Percentiles rank a stretch among this genome's conserved stretches.
These are phyloP conservation scores for Kodamaea kaohsiungensis DNA, from an alignment of 805 yeast genomes.

Conservation along the genomic window DNA sequence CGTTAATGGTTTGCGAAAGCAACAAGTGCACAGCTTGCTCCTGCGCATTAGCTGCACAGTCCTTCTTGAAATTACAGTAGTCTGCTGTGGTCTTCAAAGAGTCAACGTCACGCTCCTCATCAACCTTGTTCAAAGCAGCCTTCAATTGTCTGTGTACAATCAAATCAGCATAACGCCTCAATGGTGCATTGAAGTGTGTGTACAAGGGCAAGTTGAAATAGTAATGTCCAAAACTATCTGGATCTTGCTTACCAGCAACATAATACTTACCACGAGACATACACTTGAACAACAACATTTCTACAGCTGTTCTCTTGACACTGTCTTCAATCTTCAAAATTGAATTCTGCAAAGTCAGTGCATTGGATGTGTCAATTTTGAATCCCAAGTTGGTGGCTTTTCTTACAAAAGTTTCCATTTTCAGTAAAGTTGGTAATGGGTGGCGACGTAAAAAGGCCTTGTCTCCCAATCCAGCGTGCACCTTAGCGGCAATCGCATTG, in stretches of 20 bases:
- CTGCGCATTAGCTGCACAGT: conserved; percentile 90
- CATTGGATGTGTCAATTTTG: conserved; percentile 69
- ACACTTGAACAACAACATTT: conserved; percentile 76
- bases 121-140: conserved; percentile 48
- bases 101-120: conserved; percentile 53
- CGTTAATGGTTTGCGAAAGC: conserved; percentile 80
- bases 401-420: conserved; percentile 75
- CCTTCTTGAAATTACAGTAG: conserved; percentile 93
- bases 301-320: conserved; percentile 68
- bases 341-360: conserved; percentile 72
- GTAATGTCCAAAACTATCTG: conserved; percentile 77
- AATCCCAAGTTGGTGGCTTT: conserved; percentile 68
- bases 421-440: conserved; percentile 76
- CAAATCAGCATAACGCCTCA: conserved; percentile 88
- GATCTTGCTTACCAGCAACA: conserved; percentile 84
- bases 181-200: conserved; percentile 92
- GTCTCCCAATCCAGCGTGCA: conserved; percentile 76
- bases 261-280: conserved; percentile 85
- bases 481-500: conserved; percentile 78
- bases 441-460: conserved; percentile 85
- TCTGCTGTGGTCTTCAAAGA: conserved; percentile 81
- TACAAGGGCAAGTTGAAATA: conserved; percentile 80
- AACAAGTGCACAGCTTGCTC: conserved; percentile 90
- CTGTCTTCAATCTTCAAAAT: conserved; percentile 64
- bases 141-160: conserved; percentile 92